A percentile compares a stretch with the other conserved stretches of the same genome.
phyloP scores from a whole-genome alignment of 371 early-diverging fungal species.

The Saksenaea vasiformis region DNA sequence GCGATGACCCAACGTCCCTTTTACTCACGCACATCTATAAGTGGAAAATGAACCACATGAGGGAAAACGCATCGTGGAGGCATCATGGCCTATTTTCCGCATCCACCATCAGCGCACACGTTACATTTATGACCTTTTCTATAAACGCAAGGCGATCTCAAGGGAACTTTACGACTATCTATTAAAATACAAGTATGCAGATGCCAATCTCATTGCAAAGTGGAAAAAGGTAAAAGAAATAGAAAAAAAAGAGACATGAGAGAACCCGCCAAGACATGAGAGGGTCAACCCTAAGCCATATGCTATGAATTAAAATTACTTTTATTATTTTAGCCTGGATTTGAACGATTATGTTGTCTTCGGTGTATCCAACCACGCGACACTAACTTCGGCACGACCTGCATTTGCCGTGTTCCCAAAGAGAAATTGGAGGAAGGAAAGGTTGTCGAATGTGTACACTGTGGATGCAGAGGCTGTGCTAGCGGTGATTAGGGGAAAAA shows the following conservation, averaged over 20 bases:
- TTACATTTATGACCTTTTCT: slow-evolving; percentile 94
- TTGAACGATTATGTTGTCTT: slow-evolving; percentile 97
- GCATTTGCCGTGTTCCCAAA: slow-evolving; percentile 98
- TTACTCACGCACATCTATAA: slow-evolving; percentile 33
- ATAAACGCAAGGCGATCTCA: slow-evolving; percentile 93
- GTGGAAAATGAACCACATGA: slow-evolving; percentile 96
- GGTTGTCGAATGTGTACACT: slow-evolving; percentile 92
- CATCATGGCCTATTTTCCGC: slow-evolving; percentile 95
- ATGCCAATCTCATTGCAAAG: slow-evolving; percentile 94
- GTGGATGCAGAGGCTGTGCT: slow-evolving; percentile 86
- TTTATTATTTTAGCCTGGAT: slow-evolving; percentile 75
- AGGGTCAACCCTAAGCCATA: background rate
- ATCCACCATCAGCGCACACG: slow-evolving; percentile 97
- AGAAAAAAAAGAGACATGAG: too few relatives aligned
- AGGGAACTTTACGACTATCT: slow-evolving; percentile 92
- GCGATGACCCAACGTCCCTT: background rate
- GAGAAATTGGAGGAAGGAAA: slow-evolving; percentile 87
- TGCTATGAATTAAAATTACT: too few relatives aligned
- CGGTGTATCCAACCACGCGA: slow-evolving; percentile 97
- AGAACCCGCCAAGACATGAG: background rate
- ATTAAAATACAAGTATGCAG: slow-evolving; percentile 89
- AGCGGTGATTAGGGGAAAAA: slow-evolving; percentile 48
- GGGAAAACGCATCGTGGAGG: slow-evolving; percentile 93
- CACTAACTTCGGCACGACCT: slow-evolving; percentile 97
- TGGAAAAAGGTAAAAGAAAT: slow-evolving; percentile 91